Conservation (phyloP, 2,329 filamentous ascomycete species). For the Colletotrichum simmondsii region DNA sequence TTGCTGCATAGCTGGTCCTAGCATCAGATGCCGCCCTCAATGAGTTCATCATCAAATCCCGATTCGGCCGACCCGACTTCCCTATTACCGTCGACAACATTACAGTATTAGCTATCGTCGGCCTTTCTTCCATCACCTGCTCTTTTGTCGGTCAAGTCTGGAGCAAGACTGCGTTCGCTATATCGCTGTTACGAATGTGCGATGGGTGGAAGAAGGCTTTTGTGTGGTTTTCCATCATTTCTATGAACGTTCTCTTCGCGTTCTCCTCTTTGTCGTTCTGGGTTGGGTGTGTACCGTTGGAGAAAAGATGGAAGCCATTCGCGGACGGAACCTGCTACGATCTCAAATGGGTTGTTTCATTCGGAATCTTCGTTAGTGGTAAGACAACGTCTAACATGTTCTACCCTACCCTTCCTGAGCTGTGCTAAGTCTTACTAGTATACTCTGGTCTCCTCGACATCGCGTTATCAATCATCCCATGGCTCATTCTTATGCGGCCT, state of each 20-base stretch:
- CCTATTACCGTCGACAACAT: slow-evolving; percentile 16
- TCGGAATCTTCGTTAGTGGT: slow-evolving; percentile 34
- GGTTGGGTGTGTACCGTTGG: slow-evolving; percentile 37
- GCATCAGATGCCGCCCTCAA: slow-evolving; percentile 18
- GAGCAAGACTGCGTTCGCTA: slow-evolving; percentile 52
- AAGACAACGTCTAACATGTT: neutral
- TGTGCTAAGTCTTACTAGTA: slow-evolving; percentile 20
- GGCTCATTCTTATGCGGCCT: slow-evolving; percentile 47
- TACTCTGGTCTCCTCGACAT: slow-evolving; percentile 48
- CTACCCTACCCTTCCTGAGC: neutral
- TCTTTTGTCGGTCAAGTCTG: slow-evolving; percentile 46
- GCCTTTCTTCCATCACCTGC: slow-evolving; percentile 39
- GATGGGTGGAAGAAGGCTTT: slow-evolving; percentile 39
- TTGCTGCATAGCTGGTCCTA: neutral
- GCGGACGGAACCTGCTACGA: slow-evolving; percentile 28
- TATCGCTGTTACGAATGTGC: slow-evolving; percentile 46
- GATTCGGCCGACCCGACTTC: slow-evolving; percentile 24
- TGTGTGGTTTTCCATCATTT: slow-evolving; percentile 46
- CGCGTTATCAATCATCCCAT: slow-evolving; percentile 49
- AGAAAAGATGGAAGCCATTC: slow-evolving; percentile 35
- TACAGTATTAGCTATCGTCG: slow-evolving; percentile 24
- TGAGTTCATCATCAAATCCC: slow-evolving; percentile 33
- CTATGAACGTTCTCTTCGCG: slow-evolving; percentile 41
- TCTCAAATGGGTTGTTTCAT: slow-evolving; percentile 24
- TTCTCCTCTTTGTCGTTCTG: slow-evolving; percentile 37